A percentile compares a stretch with the other conserved stretches of the same genome.
Conservation (phyloP, 208 protist genomes). For the Leishmania braziliensis region DNA sequence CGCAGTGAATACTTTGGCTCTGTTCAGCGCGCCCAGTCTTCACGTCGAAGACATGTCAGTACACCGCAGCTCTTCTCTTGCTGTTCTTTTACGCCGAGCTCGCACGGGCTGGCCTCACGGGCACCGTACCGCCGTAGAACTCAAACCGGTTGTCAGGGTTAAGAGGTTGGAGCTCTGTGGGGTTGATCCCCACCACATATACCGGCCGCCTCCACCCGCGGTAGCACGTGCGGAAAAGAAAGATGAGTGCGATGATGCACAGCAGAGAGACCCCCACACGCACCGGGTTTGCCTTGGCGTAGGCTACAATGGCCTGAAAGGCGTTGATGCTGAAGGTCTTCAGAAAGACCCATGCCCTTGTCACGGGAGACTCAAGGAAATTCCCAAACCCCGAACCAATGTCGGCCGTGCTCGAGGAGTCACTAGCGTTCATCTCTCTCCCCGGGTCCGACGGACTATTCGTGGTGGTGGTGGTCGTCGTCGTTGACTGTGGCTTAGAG, state of each 20-base stretch:
- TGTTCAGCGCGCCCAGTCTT: not conserved
- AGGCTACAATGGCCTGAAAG: not conserved
- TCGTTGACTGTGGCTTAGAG: not conserved
- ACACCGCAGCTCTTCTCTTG: not conserved
- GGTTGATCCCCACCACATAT: slow-evolving; percentile 51
- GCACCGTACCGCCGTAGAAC: slow-evolving; percentile 33
- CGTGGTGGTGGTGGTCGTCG: not conserved
- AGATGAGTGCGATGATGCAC: slow-evolving; percentile 14
- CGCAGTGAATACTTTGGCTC: not conserved
- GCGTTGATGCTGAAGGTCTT: not conserved
- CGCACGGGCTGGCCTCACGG: slow-evolving; percentile 7
- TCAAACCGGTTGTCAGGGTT: slow-evolving; percentile 14
- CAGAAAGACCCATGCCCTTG: not conserved
- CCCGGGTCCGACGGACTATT: slow-evolving; percentile 9
- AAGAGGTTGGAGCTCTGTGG: slow-evolving; percentile 46
- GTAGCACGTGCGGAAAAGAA: slow-evolving; percentile 24
- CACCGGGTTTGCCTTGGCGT: slow-evolving; percentile 15
- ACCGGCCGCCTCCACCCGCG: slow-evolving; percentile 35
- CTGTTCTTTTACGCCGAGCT: not conserved
- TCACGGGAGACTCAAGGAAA: not conserved
- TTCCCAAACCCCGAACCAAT: not conserved
- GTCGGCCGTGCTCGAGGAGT: not conserved
- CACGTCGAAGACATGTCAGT: no score
- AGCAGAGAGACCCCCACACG: slow-evolving; percentile 8
- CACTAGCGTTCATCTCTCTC: not conserved